Percentiles rank a stretch among this genome's conserved stretches.
phyloP scores from a whole-genome alignment of 805 yeast genomes.

The Starmerella asiatica region DNA sequence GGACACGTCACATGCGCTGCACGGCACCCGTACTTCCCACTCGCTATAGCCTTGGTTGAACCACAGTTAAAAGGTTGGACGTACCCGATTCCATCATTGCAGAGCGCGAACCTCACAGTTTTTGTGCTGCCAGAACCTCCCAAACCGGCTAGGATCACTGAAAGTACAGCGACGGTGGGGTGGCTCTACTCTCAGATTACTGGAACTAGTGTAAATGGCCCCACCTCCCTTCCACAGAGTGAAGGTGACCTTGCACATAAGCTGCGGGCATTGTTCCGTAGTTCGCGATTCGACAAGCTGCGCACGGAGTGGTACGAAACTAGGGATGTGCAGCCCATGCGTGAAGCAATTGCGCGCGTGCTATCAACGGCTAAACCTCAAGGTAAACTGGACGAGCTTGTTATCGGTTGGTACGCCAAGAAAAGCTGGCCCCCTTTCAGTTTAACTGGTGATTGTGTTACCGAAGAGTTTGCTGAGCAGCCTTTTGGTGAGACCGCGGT shows the following conservation, averaged over 20 bases:
- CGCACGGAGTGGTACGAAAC: constrained; percentile 6
- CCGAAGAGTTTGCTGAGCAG: constrained; percentile 4
- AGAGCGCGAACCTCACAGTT: constrained; percentile 3
- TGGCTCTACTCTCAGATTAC: no score
- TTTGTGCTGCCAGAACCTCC: constrained; percentile 1
- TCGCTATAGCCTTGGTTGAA: constrained; percentile 5
- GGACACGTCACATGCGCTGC: constrained; percentile 6
- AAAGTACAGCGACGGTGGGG: no score
- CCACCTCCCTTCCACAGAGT: no score
- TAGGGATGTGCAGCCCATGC: constrained; percentile 2
- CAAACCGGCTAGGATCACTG: neutral
- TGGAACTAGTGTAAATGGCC: no score
- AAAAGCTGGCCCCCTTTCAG: neutral
- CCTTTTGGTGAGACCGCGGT: neutral
- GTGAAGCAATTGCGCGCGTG: constrained; percentile 1
- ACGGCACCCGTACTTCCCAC: constrained; percentile 9
- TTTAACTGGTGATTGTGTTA: constrained; percentile 5
- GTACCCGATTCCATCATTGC: constrained; percentile 14
- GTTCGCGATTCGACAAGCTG: constrained; percentile 4
- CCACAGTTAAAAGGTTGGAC: constrained; percentile 4
- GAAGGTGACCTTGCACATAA: neutral
- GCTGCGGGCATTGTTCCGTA: neutral
- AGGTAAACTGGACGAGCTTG: constrained; percentile 5
- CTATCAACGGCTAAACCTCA: neutral
- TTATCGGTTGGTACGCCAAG: constrained; percentile 5